Percentiles rank a stretch among this genome's conserved stretches.
Conservation (phyloP, 2,329 filamentous ascomycete genomes). For the Xylariaceae sp. region DNA sequence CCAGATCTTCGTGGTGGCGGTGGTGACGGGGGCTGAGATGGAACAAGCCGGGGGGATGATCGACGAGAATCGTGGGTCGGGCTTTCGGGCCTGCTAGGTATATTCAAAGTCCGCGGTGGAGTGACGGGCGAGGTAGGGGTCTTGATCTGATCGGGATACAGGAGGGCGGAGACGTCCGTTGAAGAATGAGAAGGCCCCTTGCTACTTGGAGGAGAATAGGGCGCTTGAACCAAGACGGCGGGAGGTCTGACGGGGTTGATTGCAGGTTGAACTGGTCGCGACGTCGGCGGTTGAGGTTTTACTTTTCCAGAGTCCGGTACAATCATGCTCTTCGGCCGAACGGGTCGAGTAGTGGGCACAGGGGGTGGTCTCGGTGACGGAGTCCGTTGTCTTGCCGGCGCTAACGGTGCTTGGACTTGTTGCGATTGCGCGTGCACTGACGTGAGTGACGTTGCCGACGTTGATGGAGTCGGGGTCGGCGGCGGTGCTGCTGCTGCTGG, state of each 20-base stretch:
- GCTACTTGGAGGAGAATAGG: conserved; percentile 60
- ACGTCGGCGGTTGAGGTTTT: conserved; percentile 26
- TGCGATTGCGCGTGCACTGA: conserved; percentile 20
- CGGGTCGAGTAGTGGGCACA: conserved; percentile 31
- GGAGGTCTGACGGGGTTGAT: conserved; percentile 48
- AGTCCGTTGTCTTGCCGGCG: conserved; percentile 29
- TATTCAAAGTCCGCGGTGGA: conserved; percentile 44
- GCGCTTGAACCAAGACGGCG: conserved; percentile 63
- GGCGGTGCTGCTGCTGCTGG: conserved; percentile 30
- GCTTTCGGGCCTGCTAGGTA: conserved; percentile 51
- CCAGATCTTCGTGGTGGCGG: conserved; percentile 59
- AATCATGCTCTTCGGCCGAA: conserved; percentile 25
- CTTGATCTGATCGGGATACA: conserved; percentile 44
- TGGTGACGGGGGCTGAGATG: conserved; percentile 55
- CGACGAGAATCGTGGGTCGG: conserved; percentile 44
- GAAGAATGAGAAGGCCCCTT: conserved; percentile 33
- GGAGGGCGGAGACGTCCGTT: conserved; percentile 39
- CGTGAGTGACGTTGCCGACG: neutral
- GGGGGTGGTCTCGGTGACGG: conserved; percentile 33
- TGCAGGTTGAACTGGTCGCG: conserved; percentile 43
- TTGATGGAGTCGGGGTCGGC: neutral
- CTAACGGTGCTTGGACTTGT: conserved; percentile 19
- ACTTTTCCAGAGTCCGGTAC: conserved; percentile 24
- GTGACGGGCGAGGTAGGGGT: conserved; percentile 37
- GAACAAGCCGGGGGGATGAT: conserved; percentile 42